Evolutionary conservation across 2,329 filamentous ascomycete species (phyloP).

Genomic region (Penicillium psychrosexuale): DNA sequence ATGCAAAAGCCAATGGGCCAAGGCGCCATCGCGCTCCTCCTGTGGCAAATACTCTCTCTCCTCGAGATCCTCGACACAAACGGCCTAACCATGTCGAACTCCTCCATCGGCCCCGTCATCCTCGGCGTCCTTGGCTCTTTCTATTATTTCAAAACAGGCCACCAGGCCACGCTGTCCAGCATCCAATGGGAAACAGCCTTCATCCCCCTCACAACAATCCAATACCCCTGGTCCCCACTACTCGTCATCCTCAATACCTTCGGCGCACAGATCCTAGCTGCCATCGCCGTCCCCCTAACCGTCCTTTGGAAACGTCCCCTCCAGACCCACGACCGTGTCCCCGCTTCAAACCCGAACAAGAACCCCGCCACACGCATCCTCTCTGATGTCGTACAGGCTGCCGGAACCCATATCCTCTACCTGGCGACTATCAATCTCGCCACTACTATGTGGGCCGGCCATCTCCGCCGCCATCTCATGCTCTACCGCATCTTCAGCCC

Average conservation of each 20-base stretch:
- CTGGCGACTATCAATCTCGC: slow-evolving; percentile 79
- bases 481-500: slow-evolving; percentile 91
- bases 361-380: slow-evolving; percentile 50
- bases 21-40: slow-evolving; percentile 74
- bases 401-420: slow-evolving; percentile 74
- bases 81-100: slow-evolving; percentile 56
- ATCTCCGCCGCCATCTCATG: slow-evolving; percentile 89
- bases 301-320: slow-evolving; percentile 87
- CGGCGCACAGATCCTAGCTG: slow-evolving; percentile 80
- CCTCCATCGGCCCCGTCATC: slow-evolving; percentile 75
- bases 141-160: slow-evolving; percentile 96
- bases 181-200: slow-evolving; percentile 98
- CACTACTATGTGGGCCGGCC: slow-evolving; percentile 86
- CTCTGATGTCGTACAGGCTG: slow-evolving; percentile 65
- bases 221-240: slow-evolving; percentile 85
- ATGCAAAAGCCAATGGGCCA: slow-evolving; percentile 94
- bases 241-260: slow-evolving; percentile 83
- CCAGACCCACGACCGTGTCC: slow-evolving; percentile 56
- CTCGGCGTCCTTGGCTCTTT: slow-evolving; percentile 87
- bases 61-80: slow-evolving; percentile 64
- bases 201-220: slow-evolving; percentile 75
- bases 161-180: slow-evolving; percentile 80
- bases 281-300: slow-evolving; percentile 73
- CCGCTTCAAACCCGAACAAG: slow-evolving; percentile 18
- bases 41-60: slow-evolving; percentile 83